Conservation (phyloP, 2,329 filamentous ascomycete species). For the Ramularia collo-cygni region DNA sequence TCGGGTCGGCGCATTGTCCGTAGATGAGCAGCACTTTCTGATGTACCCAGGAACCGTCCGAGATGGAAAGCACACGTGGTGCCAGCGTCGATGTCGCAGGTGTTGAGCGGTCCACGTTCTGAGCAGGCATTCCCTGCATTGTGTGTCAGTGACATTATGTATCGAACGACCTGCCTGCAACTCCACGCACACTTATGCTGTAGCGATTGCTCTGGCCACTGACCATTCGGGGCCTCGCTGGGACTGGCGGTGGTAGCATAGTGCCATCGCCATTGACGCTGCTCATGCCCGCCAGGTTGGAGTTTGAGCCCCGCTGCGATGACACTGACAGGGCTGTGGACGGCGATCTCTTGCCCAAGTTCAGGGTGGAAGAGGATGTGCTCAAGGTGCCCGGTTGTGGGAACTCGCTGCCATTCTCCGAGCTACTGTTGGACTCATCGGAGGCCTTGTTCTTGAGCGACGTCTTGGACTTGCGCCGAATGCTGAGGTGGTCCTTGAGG, state of each 20-base stretch:
- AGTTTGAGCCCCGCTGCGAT: conserved; percentile 54
- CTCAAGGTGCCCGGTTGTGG: conserved; percentile 41
- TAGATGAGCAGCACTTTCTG: conserved; percentile 81
- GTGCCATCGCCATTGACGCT: conserved; percentile 30
- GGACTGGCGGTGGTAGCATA: conserved; percentile 26
- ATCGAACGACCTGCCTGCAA: too few relatives aligned
- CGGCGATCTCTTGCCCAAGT: conserved; percentile 56
- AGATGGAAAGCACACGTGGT: conserved; percentile 69
- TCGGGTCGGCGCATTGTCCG: conserved; percentile 71
- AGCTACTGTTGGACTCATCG: conserved; percentile 44
- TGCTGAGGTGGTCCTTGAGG: conserved; percentile 16
- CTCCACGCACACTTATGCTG: conserved; percentile 48
- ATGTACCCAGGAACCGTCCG: conserved; percentile 82
- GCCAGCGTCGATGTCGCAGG: conserved; percentile 64
- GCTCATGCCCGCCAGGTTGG: conserved; percentile 47
- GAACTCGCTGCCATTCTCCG: conserved; percentile 42
- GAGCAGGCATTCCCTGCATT: conserved; percentile 16
- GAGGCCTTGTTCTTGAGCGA: conserved; percentile 10
- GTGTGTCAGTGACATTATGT: conserved; percentile 1
- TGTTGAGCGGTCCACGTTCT: conserved; percentile 21
- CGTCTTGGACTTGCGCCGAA: conserved; percentile 15
- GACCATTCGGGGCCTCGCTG: conserved; percentile 28
- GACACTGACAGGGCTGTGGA: conserved; percentile 63
- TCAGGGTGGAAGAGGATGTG: conserved; percentile 56
- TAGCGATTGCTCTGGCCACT: conserved; percentile 45